These are phyloP conservation scores for Amaranthus cruentus DNA, from an alignment of 148 eudicot species.

Conservation along the genomic window DNA sequence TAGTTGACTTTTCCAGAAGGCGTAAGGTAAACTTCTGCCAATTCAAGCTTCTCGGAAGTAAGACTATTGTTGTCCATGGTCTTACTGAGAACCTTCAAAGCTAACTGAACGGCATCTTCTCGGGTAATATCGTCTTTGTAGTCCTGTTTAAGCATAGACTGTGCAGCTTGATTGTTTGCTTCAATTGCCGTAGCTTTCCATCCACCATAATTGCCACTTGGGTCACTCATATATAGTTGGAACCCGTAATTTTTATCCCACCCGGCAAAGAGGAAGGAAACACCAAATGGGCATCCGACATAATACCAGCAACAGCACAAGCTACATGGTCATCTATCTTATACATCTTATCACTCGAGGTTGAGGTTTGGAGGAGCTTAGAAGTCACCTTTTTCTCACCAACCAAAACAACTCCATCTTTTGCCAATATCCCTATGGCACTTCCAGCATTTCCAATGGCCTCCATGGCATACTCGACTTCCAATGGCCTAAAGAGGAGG, in stretches of 20 bases:
- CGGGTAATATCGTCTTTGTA: too few relatives aligned
- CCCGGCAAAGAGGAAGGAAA: too few relatives aligned
- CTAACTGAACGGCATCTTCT: too few relatives aligned
- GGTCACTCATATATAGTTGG: too few relatives aligned
- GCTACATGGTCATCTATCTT: conserved; percentile 90
- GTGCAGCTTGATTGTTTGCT: too few relatives aligned
- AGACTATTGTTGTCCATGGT: too few relatives aligned
- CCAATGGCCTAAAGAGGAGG: too few relatives aligned
- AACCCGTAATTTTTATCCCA: too few relatives aligned
- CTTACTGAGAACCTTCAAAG: too few relatives aligned
- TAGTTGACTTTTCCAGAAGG: conserved; percentile 76
- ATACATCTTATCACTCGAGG: conserved; percentile 83
- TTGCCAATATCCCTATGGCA: conserved; percentile 72
- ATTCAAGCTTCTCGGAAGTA: conserved; percentile 83
- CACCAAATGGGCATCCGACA: conserved; percentile 94
- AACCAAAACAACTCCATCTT: conserved; percentile 78
- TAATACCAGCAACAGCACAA: conserved; percentile 87
- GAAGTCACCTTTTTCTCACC: conserved; percentile 92
- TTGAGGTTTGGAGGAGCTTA: conserved; percentile 78
- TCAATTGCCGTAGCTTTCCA: too few relatives aligned
- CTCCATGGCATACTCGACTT: conserved; percentile 96
- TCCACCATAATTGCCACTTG: too few relatives aligned
- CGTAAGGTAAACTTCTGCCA: conserved; percentile 64
- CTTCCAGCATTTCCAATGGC: conserved; percentile 89
- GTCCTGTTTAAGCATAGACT: too few relatives aligned